Evolutionary conservation across 768 basidiomycete genomes (phyloP), one percentile per base, ranked within the genome.

Genomic region (Leccinum pellstonianum): DNA sequence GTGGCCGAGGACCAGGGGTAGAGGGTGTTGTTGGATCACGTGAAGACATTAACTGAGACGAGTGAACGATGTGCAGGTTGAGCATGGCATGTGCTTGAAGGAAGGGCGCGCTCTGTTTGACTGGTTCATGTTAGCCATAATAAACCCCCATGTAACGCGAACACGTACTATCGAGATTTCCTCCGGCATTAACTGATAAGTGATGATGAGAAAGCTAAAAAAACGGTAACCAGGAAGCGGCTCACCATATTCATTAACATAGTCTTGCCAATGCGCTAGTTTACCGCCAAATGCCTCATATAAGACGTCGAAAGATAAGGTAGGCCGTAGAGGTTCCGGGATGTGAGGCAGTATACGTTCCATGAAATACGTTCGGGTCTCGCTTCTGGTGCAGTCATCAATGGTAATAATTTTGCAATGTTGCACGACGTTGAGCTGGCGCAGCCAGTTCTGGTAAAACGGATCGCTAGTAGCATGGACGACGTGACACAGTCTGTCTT

Each of bases 21-120:
- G 70, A 72, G 25, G 64, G 72, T 61, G 63, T 73, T 21, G 59
- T 74, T 56, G 67, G 71, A 31, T 73, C 70, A 64, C 72, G 73
- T 54, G 73, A 66, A 59, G 75, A 71, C 0, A 81, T 69, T 1
- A 84, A 74, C 68, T 91, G 88, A 2, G 87, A 87, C 2, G 90
- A 87, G 66, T 93, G 91, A 55, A 94, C 90, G 70, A 94, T 88
- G 70, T 94, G 92, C 14, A 94, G 82, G 64, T 94, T 93, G 57
- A 94, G 81, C 1, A 91, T 77, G 1, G 90, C 81, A 59, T 93
- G 89, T 0, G 92, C 92, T 75, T 93, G 92, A 23, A 93, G 81
- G 76, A 91, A 93, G 67, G 90, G 88, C 0, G 90, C 90, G 59
- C 86, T 86, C 66, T 89, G 86, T 66, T 86, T 86, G 70, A 91